phyloP scores from a whole-genome alignment of 371 early-diverging fungal genomes.

The Actinomortierella ambigua region DNA sequence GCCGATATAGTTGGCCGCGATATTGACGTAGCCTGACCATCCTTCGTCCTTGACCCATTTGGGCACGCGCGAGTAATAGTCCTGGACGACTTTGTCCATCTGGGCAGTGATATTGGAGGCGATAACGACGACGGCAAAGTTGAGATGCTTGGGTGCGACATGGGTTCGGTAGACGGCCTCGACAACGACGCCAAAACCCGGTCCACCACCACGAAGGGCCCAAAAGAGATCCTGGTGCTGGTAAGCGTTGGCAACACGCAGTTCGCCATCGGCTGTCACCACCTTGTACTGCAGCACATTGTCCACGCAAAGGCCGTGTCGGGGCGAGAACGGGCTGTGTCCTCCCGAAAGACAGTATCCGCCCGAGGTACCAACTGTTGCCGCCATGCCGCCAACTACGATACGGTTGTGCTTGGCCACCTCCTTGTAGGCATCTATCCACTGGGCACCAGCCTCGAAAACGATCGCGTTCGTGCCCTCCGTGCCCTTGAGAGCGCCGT shows the following conservation, averaged over 20 bases:
- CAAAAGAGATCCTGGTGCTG: conserved; percentile 13
- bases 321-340: conserved; percentile 4
- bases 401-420: background rate
- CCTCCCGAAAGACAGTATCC: conserved; percentile 3
- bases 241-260: conserved; percentile 1
- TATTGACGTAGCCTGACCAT: background rate
- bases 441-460: background rate
- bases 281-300: conserved; percentile 6
- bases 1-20: background rate
- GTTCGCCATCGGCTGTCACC: background rate
- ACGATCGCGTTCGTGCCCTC: background rate
- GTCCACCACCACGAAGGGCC: conserved; percentile 16
- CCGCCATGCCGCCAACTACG: background rate
- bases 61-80: background rate
- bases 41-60: background rate
- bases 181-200: conserved; percentile 10
- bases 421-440: background rate
- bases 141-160: conserved; percentile 9
- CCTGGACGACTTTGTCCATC: background rate
- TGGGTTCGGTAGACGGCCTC: conserved; percentile 3
- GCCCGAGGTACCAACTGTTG: conserved; percentile 1
- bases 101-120: background rate
- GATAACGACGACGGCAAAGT: background rate
- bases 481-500: background rate
- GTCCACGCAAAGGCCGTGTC: background rate